Conservation (phyloP, 2,329 filamentous ascomycete genomes). For the Colletotrichum sp. region DNA sequence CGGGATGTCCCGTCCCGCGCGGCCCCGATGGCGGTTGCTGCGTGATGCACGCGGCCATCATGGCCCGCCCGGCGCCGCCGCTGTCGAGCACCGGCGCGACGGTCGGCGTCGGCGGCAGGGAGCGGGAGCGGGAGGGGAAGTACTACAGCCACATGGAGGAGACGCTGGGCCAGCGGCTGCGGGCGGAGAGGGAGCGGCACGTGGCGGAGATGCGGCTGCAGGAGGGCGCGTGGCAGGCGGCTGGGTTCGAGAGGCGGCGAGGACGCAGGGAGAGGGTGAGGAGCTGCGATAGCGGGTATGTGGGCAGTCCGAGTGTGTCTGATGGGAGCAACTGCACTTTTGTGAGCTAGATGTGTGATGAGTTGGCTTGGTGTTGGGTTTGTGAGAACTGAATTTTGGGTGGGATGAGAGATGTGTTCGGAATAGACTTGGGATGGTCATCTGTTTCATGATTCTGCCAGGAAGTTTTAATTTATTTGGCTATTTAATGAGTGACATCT, state of each 20-base stretch:
- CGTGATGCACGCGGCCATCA: neutral
- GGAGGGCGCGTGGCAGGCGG: neutral
- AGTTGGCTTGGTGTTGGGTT: neutral
- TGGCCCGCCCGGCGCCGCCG: neutral
- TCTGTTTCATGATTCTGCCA: neutral
- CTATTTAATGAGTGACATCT: neutral
- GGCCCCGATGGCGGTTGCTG: neutral
- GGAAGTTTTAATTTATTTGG: neutral
- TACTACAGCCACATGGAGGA: conserved; percentile 19
- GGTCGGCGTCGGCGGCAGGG: neutral
- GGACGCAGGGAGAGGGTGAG: neutral
- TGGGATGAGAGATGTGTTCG: too few species aligned
- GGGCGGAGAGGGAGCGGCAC: conserved; percentile 11
- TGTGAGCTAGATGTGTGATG: neutral
- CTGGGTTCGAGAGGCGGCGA: neutral
- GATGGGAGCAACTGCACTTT: conserved; percentile 3
- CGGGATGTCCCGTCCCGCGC: neutral
- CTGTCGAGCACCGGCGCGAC: neutral
- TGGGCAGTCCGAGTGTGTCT: neutral
- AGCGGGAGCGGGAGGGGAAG: neutral
- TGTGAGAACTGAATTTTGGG: too few species aligned
- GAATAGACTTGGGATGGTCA: neutral
- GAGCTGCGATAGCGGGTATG: conserved; percentile 21
- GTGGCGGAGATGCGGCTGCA: conserved; percentile 6
- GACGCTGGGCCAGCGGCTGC: conserved; percentile 13